phyloP scores from a whole-genome alignment of 208 protist species.

The Trypanosoma platydactyli region DNA sequence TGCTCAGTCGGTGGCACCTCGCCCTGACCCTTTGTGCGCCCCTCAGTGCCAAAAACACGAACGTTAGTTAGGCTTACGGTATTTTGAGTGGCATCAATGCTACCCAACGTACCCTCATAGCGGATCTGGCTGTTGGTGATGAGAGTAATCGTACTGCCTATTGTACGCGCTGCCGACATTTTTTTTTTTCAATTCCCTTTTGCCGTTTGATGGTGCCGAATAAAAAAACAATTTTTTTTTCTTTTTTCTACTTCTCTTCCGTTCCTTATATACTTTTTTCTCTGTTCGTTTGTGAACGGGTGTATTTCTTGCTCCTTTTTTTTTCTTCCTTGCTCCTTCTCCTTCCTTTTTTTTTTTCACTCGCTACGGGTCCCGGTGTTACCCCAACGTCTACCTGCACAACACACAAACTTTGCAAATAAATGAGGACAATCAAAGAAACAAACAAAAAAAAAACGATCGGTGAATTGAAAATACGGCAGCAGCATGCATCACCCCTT shows the following conservation, averaged over 20 bases:
- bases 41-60: constrained; percentile 88
- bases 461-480: constrained; percentile 7
- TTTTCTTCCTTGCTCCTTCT: neutral
- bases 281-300: neutral
- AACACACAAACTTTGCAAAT: neutral
- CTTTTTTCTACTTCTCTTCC: neutral
- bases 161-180: constrained; percentile 29
- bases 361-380: constrained; percentile 2
- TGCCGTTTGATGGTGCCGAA: neutral
- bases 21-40: constrained; percentile 46
- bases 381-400: constrained; percentile 5
- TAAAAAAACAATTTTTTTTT: constrained; percentile 1
- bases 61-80: constrained; percentile 88
- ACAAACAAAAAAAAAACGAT: constrained; percentile 10
- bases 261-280: constrained; percentile 10
- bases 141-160: constrained; percentile 76
- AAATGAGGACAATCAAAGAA: neutral
- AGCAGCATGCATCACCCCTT: neutral
- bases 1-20: constrained; percentile 69
- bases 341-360: constrained; percentile 12
- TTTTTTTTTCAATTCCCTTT: constrained; percentile 7
- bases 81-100: constrained; percentile 73
- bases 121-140: constrained; percentile 90
- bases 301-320: constrained; percentile 5
- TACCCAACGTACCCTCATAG: constrained; percentile 82